Conservation (phyloP, 441 rosid species). For the Capsella rubella region DNA sequence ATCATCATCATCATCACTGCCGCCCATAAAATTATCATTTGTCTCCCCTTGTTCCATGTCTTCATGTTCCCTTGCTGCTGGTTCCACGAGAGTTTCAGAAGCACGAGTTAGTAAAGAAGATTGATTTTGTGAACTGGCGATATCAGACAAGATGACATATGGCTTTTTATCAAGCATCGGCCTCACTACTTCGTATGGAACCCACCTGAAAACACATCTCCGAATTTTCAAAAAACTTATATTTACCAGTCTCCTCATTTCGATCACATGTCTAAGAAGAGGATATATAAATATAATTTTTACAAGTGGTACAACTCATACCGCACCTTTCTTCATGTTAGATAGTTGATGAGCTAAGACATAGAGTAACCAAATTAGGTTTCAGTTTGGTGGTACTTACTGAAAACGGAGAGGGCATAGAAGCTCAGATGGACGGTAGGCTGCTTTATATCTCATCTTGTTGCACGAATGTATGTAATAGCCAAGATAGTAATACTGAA, state of each 20-base stretch:
- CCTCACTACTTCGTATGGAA: slow-evolving; percentile 65
- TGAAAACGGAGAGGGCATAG: slow-evolving; percentile 90
- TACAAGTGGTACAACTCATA: slow-evolving; percentile 4
- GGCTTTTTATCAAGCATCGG: slow-evolving; percentile 74
- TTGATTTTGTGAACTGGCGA: slow-evolving; percentile 45
- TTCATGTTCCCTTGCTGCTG: slow-evolving; percentile 48
- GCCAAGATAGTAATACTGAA: slow-evolving; percentile 93
- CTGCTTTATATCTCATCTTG: slow-evolving; percentile 99
- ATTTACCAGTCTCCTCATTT: slow-evolving; percentile 9
- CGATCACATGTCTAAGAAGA: slow-evolving; percentile 6
- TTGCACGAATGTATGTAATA: slow-evolving; percentile 94
- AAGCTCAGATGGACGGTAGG: slow-evolving; percentile 90
- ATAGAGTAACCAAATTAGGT: slow-evolving; percentile 12
- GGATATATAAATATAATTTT: neutral
- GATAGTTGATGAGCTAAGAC: slow-evolving; percentile 7
- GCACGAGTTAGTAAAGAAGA: slow-evolving; percentile 38
- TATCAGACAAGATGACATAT: slow-evolving; percentile 67
- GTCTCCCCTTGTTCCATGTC: slow-evolving; percentile 50
- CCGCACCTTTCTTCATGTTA: slow-evolving; percentile 2
- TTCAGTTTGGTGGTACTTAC: slow-evolving; percentile 55
- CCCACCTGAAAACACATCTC: slow-evolving; percentile 72
- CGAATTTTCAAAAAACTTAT: neutral
- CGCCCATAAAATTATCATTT: slow-evolving; percentile 51
- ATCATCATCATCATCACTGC: slow-evolving; percentile 48
- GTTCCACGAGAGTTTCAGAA: slow-evolving; percentile 49